Conservation (phyloP, 23 red algal species). For the Gracilaria vermiculophylla region DNA sequence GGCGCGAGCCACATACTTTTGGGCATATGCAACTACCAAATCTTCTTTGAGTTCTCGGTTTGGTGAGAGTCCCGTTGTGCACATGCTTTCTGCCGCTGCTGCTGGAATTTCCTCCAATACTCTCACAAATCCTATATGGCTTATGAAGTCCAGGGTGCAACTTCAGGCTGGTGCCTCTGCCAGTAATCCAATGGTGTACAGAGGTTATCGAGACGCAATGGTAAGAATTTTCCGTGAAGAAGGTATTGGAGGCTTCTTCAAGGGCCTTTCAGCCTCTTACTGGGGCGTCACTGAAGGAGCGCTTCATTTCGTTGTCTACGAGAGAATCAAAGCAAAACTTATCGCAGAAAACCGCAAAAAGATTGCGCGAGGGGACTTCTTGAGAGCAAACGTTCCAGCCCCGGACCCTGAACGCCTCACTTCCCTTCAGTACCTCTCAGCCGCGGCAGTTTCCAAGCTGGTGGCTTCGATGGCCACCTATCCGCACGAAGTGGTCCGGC, state of each 20-base stretch:
- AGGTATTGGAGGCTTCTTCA: conserved; percentile 91
- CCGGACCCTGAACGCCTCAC: conserved; percentile 63
- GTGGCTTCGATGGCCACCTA: conserved; percentile 88
- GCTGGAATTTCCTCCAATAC: conserved; percentile 94
- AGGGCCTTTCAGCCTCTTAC: conserved; percentile 88
- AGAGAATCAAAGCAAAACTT: conserved; percentile 77
- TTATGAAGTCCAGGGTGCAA: conserved; percentile 97
- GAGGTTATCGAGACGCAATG: conserved; percentile 92
- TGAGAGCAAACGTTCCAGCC: conserved; percentile 6
- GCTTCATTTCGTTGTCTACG: conserved; percentile 97
- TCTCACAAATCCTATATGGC: conserved; percentile 98
- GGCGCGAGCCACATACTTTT: conserved; percentile 95
- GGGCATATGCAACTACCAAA: conserved; percentile 97
- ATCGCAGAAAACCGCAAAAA: conserved; percentile 52
- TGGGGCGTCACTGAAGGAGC: conserved; percentile 97
- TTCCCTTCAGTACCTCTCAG: conserved; percentile 73
- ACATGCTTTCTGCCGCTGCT: conserved; percentile 85
- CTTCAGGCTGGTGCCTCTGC: conserved; percentile 84
- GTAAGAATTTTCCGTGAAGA: conserved; percentile 83
- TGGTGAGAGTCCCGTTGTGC: conserved; percentile 81
- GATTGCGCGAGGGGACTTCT: conserved; percentile 42
- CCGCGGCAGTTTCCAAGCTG: conserved; percentile 86
- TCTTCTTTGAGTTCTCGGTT: conserved; percentile 49
- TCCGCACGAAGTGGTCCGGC: conserved; percentile 98
- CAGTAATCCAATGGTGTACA: conserved; percentile 67